Base-by-base conservation (phyloP, 768 basidiomycete genomes). In the Kwoniella sp. region DNA sequence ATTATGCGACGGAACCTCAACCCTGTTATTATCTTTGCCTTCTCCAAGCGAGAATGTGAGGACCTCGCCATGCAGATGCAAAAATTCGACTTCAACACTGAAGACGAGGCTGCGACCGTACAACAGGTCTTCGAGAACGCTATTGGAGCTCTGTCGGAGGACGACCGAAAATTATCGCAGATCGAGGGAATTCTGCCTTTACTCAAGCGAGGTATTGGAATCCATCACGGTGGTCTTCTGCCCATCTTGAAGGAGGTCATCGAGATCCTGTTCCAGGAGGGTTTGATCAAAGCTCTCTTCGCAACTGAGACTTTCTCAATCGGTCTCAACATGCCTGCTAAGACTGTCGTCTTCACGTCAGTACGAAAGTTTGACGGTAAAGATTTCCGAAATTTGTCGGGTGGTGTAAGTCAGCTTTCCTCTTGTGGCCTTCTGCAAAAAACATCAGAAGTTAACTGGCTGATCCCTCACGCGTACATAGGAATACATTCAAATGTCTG, bases 401-500 rank as follows among this genome's bases (percentile, higher is more conserved):
- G 81, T 50, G 77, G 77, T 60, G 77, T 79, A 59, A 70, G 76
- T 72, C 1, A 19, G 6, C 17, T 55, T 13, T 46, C 49, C n/a
- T 48, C 55, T 5, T 5, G 22, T 55, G 24, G 29, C 12, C 9
- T 15, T 15, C 7, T 47, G 19, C 19, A 17, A 5, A 7, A 19
- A 22, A 47, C 7, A 7, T 22, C 46, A 22, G 22, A 22, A 47
- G 9, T 33, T 8, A n/a, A 24, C 12, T 33, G 33, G 17, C 33
- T 55, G 49, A 56, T 50, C 17, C 25, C 15, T 30, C 8, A 0
- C 90, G 6, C 33, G 33, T 6, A 33, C 6, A 33, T 33, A 96
- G 61, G 96, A 99, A 84, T 99, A 99, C 79, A 96, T 98, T 72
- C 96, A 99, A 76, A 99, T 99, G 96, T 94, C 93, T 0, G 96